Evolutionary conservation across 2,329 filamentous ascomycete genomes (phyloP).

Genomic region (Byssoonygena ceratinophila): DNA sequence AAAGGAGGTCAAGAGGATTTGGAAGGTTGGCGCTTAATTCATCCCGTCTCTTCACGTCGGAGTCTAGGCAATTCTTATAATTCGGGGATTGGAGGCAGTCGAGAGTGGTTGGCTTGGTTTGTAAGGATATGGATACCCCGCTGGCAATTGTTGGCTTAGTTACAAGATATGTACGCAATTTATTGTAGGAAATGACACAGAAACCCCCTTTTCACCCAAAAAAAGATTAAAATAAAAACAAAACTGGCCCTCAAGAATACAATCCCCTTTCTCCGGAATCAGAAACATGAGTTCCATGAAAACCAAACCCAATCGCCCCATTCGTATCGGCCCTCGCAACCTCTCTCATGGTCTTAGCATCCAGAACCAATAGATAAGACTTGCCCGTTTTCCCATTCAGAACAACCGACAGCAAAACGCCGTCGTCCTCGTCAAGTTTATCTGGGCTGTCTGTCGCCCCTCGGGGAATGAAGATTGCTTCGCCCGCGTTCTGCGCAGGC

Average conservation of each 20-base stretch:
- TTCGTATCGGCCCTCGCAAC: slow-evolving; percentile 42
- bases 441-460: slow-evolving; percentile 17
- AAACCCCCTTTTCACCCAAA: too few species aligned
- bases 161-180: neutral
- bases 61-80: neutral
- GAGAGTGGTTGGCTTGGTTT: neutral
- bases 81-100: neutral
- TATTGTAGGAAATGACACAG: too few species aligned
- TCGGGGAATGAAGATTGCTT: slow-evolving; percentile 44
- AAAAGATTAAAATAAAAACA: neutral
- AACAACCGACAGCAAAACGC: slow-evolving; percentile 44
- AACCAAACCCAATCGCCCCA: slow-evolving; percentile 43
- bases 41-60: neutral
- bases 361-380: slow-evolving; percentile 45
- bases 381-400: slow-evolving; percentile 41
- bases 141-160: neutral
- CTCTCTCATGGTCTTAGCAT: slow-evolving; percentile 42
- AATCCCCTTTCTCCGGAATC: neutral
- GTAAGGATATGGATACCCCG: neutral
- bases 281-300: slow-evolving; percentile 41
- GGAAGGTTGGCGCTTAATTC: slow-evolving; percentile 20
- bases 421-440: slow-evolving; percentile 41
- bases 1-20: slow-evolving; percentile 23
- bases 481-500: slow-evolving; percentile 44
- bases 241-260: neutral